Conservation (phyloP, 139 green algal genomes). For the Auxenochlorella protothecoides region DNA sequence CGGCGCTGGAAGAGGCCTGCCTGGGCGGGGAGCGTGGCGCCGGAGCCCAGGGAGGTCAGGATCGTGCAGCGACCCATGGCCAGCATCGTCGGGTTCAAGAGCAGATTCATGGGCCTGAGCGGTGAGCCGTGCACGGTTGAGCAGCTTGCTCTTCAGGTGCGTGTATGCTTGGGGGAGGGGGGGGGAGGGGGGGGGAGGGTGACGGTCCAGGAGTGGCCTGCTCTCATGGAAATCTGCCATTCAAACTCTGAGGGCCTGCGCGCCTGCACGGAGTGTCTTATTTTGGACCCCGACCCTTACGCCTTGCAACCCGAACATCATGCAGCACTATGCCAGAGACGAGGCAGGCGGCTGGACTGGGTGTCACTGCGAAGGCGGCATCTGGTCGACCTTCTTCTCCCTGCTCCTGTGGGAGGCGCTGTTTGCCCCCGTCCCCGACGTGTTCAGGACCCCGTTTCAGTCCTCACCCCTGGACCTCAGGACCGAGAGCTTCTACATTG, state of each 20-base stretch:
- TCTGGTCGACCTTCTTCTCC: slow-evolving; percentile 70
- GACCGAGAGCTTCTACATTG: slow-evolving; percentile 59
- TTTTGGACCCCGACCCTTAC: not conserved
- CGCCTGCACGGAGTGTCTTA: not conserved
- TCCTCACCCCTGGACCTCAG: slow-evolving; percentile 66
- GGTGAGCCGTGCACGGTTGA: slow-evolving; percentile 25
- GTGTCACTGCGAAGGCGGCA: slow-evolving; percentile 60
- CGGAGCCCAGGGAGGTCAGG: slow-evolving; percentile 42
- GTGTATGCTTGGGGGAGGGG: not conserved
- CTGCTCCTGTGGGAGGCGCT: slow-evolving; percentile 68
- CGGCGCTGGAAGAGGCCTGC: slow-evolving; percentile 53
- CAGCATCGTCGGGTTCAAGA: slow-evolving; percentile 29
- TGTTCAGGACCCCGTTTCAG: slow-evolving; percentile 73
- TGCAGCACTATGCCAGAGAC: slow-evolving; percentile 58
- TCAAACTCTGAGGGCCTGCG: not conserved
- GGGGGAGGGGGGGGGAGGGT: too few species aligned
- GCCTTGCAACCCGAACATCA: not conserved
- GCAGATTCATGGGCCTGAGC: slow-evolving; percentile 28
- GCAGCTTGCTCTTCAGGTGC: slow-evolving; percentile 5
- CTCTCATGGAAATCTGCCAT: not conserved
- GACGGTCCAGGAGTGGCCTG: too few species aligned
- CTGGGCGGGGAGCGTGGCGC: slow-evolving; percentile 35
- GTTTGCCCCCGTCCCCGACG: slow-evolving; percentile 53
- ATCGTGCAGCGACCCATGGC: slow-evolving; percentile 26
- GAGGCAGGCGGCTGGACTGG: slow-evolving; percentile 56